phyloP scores from a whole-genome alignment of 306 rosid species.

The Sicyos baderoa region DNA sequence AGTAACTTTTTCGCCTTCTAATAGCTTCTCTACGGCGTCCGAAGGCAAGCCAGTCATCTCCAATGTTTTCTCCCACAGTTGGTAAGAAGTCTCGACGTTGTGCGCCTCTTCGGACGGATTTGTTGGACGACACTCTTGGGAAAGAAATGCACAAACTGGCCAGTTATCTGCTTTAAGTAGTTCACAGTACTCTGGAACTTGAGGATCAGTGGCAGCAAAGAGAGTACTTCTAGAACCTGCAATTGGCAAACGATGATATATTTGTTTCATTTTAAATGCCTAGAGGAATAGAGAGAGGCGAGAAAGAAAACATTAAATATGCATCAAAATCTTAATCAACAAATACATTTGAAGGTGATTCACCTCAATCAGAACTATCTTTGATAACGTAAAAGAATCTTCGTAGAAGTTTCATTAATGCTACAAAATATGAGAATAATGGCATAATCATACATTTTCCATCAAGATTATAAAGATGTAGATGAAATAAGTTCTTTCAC shows the following conservation, averaged over 20 bases:
- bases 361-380: neutral
- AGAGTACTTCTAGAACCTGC: conserved; percentile 91
- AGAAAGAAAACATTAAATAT: neutral
- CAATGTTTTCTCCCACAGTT: conserved; percentile 88
- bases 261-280: neutral
- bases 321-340: conserved; percentile 9
- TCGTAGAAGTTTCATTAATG: neutral
- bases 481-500: neutral
- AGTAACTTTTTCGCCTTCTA: conserved; percentile 61
- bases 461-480: neutral
- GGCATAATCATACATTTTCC: neutral
- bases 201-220: conserved; percentile 93
- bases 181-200: conserved; percentile 79
- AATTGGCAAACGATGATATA: conserved; percentile 11
- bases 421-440: neutral
- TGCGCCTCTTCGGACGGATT: conserved; percentile 95
- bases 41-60: conserved; percentile 77
- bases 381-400: neutral
- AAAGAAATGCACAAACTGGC: conserved; percentile 82
- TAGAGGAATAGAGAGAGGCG: neutral
- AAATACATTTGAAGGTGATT: neutral
- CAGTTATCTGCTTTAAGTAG: conserved; percentile 72
- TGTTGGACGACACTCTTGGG: conserved; percentile 80
- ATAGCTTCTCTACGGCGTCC: conserved; percentile 66
- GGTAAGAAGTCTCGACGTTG: conserved; percentile 39